phyloP scores from a whole-genome alignment of 2,329 filamentous ascomycete genomes.

The Paramyrothecium sp. region DNA sequence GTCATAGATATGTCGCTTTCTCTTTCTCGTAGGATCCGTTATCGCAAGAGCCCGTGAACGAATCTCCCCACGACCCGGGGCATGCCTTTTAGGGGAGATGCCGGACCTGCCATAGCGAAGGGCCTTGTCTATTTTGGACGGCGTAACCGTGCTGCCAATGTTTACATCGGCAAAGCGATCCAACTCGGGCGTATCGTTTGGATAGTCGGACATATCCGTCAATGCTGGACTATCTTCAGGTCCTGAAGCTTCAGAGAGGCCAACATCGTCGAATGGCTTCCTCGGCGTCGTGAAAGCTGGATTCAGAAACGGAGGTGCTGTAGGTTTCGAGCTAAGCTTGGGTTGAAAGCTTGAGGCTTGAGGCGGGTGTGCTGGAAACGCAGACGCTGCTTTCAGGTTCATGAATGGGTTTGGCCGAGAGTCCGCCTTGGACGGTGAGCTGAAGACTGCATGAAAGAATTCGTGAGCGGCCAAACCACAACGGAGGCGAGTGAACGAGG shows the following conservation, averaged over 20 bases:
- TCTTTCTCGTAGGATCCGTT: slow-evolving; percentile 50
- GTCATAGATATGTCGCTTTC: slow-evolving; percentile 50
- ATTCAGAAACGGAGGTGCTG: slow-evolving; percentile 57
- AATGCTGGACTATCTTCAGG: slow-evolving; percentile 60
- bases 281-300: slow-evolving; percentile 64
- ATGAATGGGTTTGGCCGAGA: slow-evolving; percentile 33
- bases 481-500: too few relatives aligned
- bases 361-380: slow-evolving; percentile 35
- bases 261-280: slow-evolving; percentile 51
- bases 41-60: slow-evolving; percentile 37
- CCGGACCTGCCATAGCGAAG: slow-evolving; percentile 41
- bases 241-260: slow-evolving; percentile 54
- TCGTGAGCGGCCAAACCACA: too few relatives aligned
- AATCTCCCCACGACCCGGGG: slow-evolving; percentile 65
- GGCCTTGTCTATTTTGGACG: slow-evolving; percentile 44
- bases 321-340: slow-evolving; percentile 36
- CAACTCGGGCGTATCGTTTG: slow-evolving; percentile 50
- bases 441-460: slow-evolving; percentile 27
- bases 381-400: slow-evolving; percentile 36
- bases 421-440: slow-evolving; percentile 33
- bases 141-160: slow-evolving; percentile 43
- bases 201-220: slow-evolving; percentile 55
- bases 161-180: slow-evolving; percentile 43
- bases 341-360: slow-evolving; percentile 47
- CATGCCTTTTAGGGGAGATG: slow-evolving; percentile 35